phyloP scores from a whole-genome alignment of 805 yeast genomes.

The Lipomyces yamanashiensis region DNA sequence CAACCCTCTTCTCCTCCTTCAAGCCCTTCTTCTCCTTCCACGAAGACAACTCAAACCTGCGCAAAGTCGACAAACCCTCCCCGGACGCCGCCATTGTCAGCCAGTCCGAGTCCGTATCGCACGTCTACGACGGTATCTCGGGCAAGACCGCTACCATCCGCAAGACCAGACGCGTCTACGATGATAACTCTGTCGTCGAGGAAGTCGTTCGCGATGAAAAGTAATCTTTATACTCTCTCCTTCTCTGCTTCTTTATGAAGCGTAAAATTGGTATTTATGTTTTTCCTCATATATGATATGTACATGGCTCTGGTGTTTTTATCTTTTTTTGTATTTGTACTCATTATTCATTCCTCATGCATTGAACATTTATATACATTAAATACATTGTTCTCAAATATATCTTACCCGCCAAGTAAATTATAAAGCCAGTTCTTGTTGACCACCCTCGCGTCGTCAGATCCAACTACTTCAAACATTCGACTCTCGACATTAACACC shows the following conservation, averaged over 20 bases:
- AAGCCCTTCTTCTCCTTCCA: not conserved
- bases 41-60: not conserved
- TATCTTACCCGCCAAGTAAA: not conserved
- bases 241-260: not conserved
- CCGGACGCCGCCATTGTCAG: slow-evolving; percentile 24
- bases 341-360: not conserved
- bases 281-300: not conserved
- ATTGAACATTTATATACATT: not conserved
- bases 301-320: slow-evolving; percentile 12
- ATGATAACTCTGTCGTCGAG: slow-evolving; percentile 27
- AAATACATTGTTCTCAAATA: not conserved
- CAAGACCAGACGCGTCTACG: slow-evolving; percentile 17
- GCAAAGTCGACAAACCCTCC: slow-evolving; percentile 24
- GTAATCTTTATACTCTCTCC: not conserved
- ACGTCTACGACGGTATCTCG: slow-evolving; percentile 1
- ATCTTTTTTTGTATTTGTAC: not conserved
- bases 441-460: not conserved
- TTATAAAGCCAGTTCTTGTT: slow-evolving; percentile 5
- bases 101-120: slow-evolving; percentile 10
- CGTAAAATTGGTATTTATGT: not conserved
- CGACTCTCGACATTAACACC: not conserved
- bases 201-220: slow-evolving; percentile 11
- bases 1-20: not conserved
- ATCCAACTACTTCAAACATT: not conserved
- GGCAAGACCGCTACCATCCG: slow-evolving; percentile 23